Evolutionary conservation across 495 filamentous ascomycete genomes (phyloP).

Genomic region (Lasiosphaeria hispida): DNA sequence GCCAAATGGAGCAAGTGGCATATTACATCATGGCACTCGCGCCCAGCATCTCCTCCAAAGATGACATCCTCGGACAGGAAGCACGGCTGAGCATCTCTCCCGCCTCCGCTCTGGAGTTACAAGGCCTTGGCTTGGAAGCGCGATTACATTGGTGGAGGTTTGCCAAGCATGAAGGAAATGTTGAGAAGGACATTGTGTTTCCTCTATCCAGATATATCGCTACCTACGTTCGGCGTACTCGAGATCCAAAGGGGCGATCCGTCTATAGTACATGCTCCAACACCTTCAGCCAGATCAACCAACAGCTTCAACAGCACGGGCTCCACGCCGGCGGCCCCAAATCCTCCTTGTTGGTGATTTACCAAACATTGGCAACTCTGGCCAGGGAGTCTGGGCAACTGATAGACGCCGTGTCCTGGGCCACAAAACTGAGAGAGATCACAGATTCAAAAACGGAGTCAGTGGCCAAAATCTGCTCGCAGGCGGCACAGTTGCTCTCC

Average conservation of each 20-base stretch:
- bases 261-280: conserved; percentile 37
- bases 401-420: conserved; percentile 50
- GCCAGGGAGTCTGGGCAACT: conserved; percentile 45
- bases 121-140: conserved; percentile 64
- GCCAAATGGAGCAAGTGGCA: conserved; percentile 68
- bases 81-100: conserved; percentile 56
- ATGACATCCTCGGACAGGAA: conserved; percentile 48
- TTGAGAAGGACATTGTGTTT: conserved; percentile 65
- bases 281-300: conserved; percentile 23
- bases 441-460: conserved; percentile 37
- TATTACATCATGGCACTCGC: conserved; percentile 65
- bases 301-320: conserved; percentile 27
- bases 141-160: conserved; percentile 70
- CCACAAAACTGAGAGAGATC: conserved; percentile 35
- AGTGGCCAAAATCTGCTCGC: conserved; percentile 41
- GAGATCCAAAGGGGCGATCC: conserved; percentile 37
- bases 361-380: conserved; percentile 38
- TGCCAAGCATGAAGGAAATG: conserved; percentile 64
- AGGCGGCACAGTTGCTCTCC: conserved; percentile 44
- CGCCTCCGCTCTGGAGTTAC: conserved; percentile 58
- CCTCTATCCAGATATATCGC: conserved; percentile 66
- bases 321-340: conserved; percentile 27
- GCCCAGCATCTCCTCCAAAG: conserved; percentile 53
- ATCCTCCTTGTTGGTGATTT: conserved; percentile 35
- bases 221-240: conserved; percentile 56